These are phyloP conservation scores for Brassica nigra DNA, from an alignment of 345 rosid species.

Conservation along the genomic window DNA sequence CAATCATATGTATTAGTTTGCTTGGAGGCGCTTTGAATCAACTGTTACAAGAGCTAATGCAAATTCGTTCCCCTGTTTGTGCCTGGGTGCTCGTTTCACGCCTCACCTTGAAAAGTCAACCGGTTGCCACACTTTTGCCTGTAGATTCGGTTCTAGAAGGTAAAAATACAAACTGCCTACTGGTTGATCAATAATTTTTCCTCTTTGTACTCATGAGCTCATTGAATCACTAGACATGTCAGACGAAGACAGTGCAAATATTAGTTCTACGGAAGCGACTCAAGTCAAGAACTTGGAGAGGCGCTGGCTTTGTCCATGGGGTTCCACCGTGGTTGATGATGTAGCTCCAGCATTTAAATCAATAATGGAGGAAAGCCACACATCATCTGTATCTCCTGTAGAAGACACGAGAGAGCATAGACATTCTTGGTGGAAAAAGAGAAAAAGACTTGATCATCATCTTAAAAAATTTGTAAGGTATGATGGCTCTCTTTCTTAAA, in stretches of 20 bases:
- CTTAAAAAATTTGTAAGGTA: constrained; percentile 76
- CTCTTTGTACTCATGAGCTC: constrained; percentile 27
- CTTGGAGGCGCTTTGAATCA: constrained; percentile 58
- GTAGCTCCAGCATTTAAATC: constrained; percentile 75
- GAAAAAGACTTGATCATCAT: constrained; percentile 72
- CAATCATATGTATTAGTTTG: constrained; percentile 72
- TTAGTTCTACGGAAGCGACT: constrained; percentile 33
- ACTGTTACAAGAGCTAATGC: constrained; percentile 62
- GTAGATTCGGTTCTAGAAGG: constrained; percentile 71
- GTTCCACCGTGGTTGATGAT: constrained; percentile 63
- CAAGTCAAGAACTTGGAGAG: constrained; percentile 44
- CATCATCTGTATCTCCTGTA: constrained; percentile 48
- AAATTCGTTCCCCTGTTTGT: constrained; percentile 50
- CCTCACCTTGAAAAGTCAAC: constrained; percentile 56
- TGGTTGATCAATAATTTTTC: constrained; percentile 1
- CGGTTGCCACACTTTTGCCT: constrained; percentile 75
- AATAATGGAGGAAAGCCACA: constrained; percentile 73
- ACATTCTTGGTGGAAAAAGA: constrained; percentile 72
- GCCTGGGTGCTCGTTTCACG: constrained; percentile 84
- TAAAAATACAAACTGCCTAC: constrained; percentile 38
- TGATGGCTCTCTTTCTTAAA: constrained; percentile 20
- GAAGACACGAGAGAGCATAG: constrained; percentile 66
- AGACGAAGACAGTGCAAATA: constrained; percentile 49
- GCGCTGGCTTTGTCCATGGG: constrained; percentile 92
- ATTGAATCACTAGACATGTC: constrained; percentile 45